Base-by-base conservation (phyloP, 148 eudicot genomes). In the Euryodendron excelsum region DNA sequence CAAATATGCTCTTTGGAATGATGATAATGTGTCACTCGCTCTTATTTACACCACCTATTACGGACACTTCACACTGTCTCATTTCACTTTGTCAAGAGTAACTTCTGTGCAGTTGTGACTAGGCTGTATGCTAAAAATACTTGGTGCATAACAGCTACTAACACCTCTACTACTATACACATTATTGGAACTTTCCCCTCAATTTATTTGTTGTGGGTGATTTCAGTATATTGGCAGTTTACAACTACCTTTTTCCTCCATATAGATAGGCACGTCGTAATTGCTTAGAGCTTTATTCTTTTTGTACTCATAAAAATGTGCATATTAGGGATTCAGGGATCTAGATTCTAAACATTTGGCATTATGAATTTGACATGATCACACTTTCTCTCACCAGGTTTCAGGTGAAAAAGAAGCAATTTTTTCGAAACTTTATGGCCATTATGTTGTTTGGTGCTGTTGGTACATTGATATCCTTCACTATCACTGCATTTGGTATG, bases 401-500 rank as follows among this genome's bases (percentile, higher is more conserved):
- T 80, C 90, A 91, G 84, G 91, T 91, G 30, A 89, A 87, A 66
- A 91, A 89, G 88, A 90, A 90, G 84, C 90, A 84, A 56, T 88
- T 91, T 66, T 91, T 91, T 76, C 84, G 76, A 76, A 91, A 91
- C 81, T 89, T 91, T 50, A 67, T 80, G 30, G 87, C 86, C 21
- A 89, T 91, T 72, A 87, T 66, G 47, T 59, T 84, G 65, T 87
- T 89, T 83, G 94, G 94, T 63, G 92, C 85, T 45, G 70, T 85
- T 81, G 94, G 94, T 18, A 86, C 92, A 63, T 39, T 91, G 75
- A 80, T 91, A 83, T 91, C 94, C 69, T 91, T 89, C 71, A 41
- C 76, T 60, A 52, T 87, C 61, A 83, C 87, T 77, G 83, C 89
- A 59, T 30, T 83, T 69, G 92, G 94, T 91, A 84, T 69, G 80